Evolutionary conservation across 768 basidiomycete genomes (phyloP).

Genomic region (Amanita brunnescens): DNA sequence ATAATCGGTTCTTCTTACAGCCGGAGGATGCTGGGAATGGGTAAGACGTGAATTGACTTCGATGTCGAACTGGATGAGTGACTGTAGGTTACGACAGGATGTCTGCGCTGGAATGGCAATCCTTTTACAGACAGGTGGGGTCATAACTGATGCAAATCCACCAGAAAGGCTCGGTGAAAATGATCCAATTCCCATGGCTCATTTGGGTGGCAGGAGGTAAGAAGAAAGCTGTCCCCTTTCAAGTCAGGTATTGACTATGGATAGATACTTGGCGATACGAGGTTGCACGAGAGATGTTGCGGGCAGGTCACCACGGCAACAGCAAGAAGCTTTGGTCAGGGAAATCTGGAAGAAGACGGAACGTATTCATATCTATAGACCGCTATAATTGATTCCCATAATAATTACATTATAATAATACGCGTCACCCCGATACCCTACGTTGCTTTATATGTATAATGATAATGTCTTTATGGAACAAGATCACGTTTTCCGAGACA

Average conservation of each 20-base stretch:
- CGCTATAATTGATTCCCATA: slow-evolving; percentile 3
- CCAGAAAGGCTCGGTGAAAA: slow-evolving; percentile 9
- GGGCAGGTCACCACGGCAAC: slow-evolving; percentile 12
- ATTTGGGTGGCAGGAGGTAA: slow-evolving; percentile 15
- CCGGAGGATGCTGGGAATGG: slow-evolving; percentile 20
- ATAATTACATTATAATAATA: background rate
- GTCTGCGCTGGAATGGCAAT: slow-evolving; percentile 18
- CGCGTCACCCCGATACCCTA: background rate
- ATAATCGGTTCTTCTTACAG: slow-evolving; percentile 1
- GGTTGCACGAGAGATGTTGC: slow-evolving; percentile 14
- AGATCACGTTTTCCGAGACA: background rate
- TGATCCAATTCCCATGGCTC: slow-evolving; percentile 16
- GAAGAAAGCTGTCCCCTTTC: background rate
- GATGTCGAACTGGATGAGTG: background rate
- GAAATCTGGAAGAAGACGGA: slow-evolving; percentile 20
- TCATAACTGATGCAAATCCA: slow-evolving; percentile 18
- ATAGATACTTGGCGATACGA: slow-evolving; percentile 16
- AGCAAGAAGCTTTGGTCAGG: slow-evolving; percentile 16
- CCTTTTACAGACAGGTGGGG: slow-evolving; percentile 19
- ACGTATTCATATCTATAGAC: slow-evolving; percentile 14
- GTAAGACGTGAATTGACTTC: slow-evolving; percentile 3
- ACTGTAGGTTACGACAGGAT: slow-evolving; percentile 9
- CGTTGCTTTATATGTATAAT: background rate
- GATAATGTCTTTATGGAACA: too few species aligned
- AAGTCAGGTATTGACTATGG: background rate